phyloP scores from a whole-genome alignment of 2,329 filamentous ascomycete species.

The Emergomyces africanus region DNA sequence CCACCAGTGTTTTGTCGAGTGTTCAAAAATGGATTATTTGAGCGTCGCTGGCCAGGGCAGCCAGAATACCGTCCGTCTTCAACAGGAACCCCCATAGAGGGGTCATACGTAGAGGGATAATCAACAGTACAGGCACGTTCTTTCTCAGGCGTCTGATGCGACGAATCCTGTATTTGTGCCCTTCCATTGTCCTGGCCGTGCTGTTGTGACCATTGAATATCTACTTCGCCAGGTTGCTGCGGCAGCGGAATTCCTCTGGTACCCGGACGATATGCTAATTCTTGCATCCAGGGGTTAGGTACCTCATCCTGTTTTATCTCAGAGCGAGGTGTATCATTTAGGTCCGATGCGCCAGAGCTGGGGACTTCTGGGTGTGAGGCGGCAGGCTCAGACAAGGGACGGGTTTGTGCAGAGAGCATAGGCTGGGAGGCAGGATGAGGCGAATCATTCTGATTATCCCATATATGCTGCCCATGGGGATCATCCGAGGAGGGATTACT shows the following conservation, averaged over 20 bases:
- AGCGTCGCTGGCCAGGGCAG: constrained; percentile 16
- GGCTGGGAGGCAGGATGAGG: background rate
- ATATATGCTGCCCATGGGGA: background rate
- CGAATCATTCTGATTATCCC: background rate
- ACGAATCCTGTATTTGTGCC: background rate
- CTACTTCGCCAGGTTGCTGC: background rate
- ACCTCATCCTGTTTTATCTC: background rate
- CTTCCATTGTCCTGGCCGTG: background rate
- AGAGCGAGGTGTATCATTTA: background rate
- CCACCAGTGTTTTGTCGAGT: constrained; percentile 10
- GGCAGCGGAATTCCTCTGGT: no score
- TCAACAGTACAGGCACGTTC: background rate
- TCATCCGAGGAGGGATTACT: background rate
- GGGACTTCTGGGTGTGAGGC: background rate
- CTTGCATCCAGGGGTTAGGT: background rate
- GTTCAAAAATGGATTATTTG: constrained; percentile 30
- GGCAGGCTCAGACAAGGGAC: background rate
- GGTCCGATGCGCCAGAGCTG: background rate
- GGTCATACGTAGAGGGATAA: background rate
- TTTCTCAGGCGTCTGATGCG: background rate
- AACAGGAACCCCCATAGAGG: background rate
- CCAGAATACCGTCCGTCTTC: background rate
- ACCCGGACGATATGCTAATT: background rate
- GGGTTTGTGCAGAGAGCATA: background rate
- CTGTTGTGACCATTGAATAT: background rate